Conservation (phyloP, 441 rosid genomes). For the Gossypium lobatum region DNA sequence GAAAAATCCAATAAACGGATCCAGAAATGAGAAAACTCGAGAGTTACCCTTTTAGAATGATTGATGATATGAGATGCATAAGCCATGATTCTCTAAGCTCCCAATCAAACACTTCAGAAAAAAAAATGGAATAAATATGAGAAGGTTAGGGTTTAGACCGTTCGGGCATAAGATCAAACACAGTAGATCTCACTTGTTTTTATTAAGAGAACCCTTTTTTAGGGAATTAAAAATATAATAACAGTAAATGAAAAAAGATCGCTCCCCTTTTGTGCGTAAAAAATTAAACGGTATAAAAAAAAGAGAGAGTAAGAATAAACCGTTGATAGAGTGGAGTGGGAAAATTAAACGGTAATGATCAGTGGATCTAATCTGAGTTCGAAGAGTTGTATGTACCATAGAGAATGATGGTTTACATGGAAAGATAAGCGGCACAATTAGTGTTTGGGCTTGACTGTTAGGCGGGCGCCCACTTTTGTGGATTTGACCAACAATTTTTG, state of each 20-base stretch:
- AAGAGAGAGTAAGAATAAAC: neutral
- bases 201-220: neutral
- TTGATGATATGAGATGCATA: slow-evolving; percentile 53
- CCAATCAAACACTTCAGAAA: slow-evolving; percentile 8
- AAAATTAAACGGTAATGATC: neutral
- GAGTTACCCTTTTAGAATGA: slow-evolving; percentile 54
- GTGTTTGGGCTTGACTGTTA: neutral
- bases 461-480: slow-evolving; percentile 3
- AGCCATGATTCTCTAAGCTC: slow-evolving; percentile 33
- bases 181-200: neutral
- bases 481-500: neutral
- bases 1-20: neutral
- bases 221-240: neutral
- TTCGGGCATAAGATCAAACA: neutral
- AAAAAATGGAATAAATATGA: neutral
- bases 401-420: neutral
- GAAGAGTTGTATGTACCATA: neutral
- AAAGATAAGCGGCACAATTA: neutral
- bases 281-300: neutral
- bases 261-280: neutral
- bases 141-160: neutral
- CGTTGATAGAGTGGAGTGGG: neutral
- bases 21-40: neutral
- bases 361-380: neutral
- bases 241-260: neutral